Evolutionary conservation across 2,329 filamentous ascomycete genomes (phyloP), one percentile per base, ranked within the genome.

Genomic region (Paracorniculantispora psalliotae): DNA sequence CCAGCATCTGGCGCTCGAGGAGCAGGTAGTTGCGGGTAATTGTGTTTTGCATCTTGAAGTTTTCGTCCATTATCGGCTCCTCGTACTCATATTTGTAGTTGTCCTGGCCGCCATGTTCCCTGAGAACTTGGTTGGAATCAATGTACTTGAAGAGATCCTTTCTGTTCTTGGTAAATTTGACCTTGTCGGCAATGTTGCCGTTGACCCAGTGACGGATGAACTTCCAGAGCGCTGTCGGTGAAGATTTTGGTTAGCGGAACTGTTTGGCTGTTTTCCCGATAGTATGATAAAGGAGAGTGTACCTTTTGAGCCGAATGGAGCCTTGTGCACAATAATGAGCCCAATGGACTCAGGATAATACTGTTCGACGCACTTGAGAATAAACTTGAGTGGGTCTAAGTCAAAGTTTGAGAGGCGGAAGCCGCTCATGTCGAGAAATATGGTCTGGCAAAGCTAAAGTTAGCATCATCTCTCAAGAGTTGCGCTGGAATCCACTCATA

Each of bases 311-410:
- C 96, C 78, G 90, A 92, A 96, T 7, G 92, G 92, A 0, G 92
- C 86, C 72, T 94, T 94, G 78, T 96, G 92, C 37, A 97, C 89
- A 43, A 96, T 81, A 2, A 96, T 89, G 2, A 87, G 81, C 30
- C 91, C 92, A 1, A 96, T 80, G 46, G 85, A 91, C 72, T 96
- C 92, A 1, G 92, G 92, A 67, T 96, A 97, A 72, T 97, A 96
- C 60, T 91, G 91, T 75, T 96, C 92, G 70, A 96, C 96, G 72
- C 90, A 94, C 73, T 94, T 93, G 75, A 96, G 94, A 86, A 96
- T 96, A 75, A 96, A 96, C 68, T 94, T 96, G 57, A 96, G 89
- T 0, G 92, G 92, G 0, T 88, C 83, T 71, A 96, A 96, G 72
- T 96, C 92, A 91, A 96, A 96, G 73, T 96, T 96, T 9, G 90